A percentile compares a stretch with the other conserved stretches of the same genome.
Conservation (phyloP, 805 yeast species). For the Henningerozyma blattae region DNA sequence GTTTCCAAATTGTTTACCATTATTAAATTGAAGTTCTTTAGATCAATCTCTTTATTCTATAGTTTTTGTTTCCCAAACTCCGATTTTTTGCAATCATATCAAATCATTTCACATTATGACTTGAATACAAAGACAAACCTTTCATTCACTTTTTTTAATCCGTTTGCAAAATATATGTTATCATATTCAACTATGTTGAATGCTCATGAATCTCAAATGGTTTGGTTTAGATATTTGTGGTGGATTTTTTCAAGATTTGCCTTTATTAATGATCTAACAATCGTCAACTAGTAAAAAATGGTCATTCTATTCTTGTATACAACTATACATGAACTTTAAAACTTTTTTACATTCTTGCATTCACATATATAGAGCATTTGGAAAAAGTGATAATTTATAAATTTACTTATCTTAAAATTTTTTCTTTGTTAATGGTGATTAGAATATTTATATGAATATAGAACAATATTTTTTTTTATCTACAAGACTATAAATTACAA, state of each 20-base stretch:
- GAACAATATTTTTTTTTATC: neutral
- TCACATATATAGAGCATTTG: neutral
- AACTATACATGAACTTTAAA: neutral
- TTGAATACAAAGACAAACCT: neutral
- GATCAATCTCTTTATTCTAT: too few relatives aligned
- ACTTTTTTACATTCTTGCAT: neutral
- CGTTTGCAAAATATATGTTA: slow-evolving; percentile 21
- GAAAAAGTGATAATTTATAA: neutral
- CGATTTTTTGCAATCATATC: neutral
- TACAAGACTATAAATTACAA: neutral
- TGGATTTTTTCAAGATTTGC: slow-evolving; percentile 63
- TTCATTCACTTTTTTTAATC: slow-evolving; percentile 25
- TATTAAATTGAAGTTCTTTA: neutral
- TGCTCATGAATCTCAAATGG: slow-evolving; percentile 85
- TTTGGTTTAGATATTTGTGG: slow-evolving; percentile 93
- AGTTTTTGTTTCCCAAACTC: neutral
- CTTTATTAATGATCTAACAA: slow-evolving; percentile 52
- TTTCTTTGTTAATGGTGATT: neutral
- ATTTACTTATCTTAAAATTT: neutral
- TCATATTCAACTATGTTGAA: slow-evolving; percentile 61
- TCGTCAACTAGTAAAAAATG: too few relatives aligned
- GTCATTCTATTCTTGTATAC: neutral
- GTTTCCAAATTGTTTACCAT: slow-evolving; percentile 6
- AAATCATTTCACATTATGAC: neutral
- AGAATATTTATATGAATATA: neutral